A percentile compares a stretch with the other conserved stretches of the same genome.
These are phyloP conservation scores for Aspergillus caelatus DNA, from an alignment of 2,329 filamentous ascomycete species.

Conservation along the genomic window DNA sequence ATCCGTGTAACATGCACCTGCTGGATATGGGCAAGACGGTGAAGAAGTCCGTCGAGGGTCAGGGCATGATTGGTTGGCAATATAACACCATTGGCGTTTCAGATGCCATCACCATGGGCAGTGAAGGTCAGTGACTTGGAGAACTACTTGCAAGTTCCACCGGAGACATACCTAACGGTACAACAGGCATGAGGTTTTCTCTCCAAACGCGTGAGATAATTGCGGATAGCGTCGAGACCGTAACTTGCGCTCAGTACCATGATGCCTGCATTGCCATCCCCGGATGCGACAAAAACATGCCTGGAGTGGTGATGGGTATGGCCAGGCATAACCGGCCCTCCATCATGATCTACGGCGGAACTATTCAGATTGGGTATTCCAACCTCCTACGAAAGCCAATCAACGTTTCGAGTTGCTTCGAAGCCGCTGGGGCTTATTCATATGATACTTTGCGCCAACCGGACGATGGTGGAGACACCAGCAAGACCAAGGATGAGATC, in stretches of 20 bases:
- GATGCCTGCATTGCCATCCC: constrained; percentile 93
- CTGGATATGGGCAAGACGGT: constrained; percentile 85
- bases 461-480: constrained; percentile 63
- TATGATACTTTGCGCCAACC: constrained; percentile 76
- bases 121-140: constrained; percentile 65
- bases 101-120: constrained; percentile 94
- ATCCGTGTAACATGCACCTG: constrained; percentile 83
- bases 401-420: constrained; percentile 88
- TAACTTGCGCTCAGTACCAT: constrained; percentile 88
- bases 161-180: constrained; percentile 18
- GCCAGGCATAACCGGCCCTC: constrained; percentile 89
- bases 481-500: constrained; percentile 74
- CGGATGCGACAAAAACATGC: constrained; percentile 98
- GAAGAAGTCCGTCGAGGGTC: constrained; percentile 76
- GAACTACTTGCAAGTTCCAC: background rate
- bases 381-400: constrained; percentile 73
- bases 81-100: constrained; percentile 90
- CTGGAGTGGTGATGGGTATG: constrained; percentile 86
- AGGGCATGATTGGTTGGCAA: constrained; percentile 91
- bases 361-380: constrained; percentile 85
- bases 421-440: constrained; percentile 79
- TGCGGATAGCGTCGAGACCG: constrained; percentile 89
- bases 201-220: constrained; percentile 90
- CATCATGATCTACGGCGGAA: constrained; percentile 93
- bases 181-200: constrained; percentile 87